A percentile compares a stretch with the other conserved stretches of the same genome.
Conservation (phyloP, 202 grass and related monocot species). For the Digitaria exilis region DNA sequence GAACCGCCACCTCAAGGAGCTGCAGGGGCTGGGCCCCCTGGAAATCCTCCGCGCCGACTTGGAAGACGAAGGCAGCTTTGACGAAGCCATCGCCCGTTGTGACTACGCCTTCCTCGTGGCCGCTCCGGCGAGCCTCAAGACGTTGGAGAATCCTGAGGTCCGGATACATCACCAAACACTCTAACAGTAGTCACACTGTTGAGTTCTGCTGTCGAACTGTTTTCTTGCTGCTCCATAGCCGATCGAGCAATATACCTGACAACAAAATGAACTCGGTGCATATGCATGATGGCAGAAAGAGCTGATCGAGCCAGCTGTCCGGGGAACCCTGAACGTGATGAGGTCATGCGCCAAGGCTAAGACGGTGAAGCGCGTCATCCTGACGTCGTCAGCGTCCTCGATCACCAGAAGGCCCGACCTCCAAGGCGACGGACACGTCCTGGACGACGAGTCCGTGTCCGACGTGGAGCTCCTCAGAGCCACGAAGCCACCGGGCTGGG, state of each 20-base stretch:
- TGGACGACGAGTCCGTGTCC: no score
- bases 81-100: conserved; percentile 57
- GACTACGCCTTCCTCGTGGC: conserved; percentile 64
- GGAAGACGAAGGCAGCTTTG: conserved; percentile 61
- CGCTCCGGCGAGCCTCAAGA: conserved; percentile 38
- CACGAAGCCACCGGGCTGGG: no score
- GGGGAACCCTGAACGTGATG: conserved; percentile 67
- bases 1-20: conserved; percentile 43
- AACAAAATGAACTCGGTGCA: neutral
- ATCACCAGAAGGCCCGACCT: no score
- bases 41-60: conserved; percentile 50
- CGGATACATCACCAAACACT: no score
- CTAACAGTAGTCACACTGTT: no score
- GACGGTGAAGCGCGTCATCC: no score
- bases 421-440: no score
- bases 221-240: neutral
- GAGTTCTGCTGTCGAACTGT: no score
- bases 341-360: conserved; percentile 67
- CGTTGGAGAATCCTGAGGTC: neutral
- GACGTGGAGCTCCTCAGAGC: no score
- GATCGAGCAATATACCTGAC: neutral
- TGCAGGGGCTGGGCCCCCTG: conserved; percentile 47
- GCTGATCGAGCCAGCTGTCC: conserved; percentile 52
- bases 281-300: conserved; percentile 61
- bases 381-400: no score